Percentiles rank a stretch among this genome's conserved stretches.
These are phyloP conservation scores for Limonium bicolor DNA, from an alignment of 148 eudicot species.

Conservation along the genomic window DNA sequence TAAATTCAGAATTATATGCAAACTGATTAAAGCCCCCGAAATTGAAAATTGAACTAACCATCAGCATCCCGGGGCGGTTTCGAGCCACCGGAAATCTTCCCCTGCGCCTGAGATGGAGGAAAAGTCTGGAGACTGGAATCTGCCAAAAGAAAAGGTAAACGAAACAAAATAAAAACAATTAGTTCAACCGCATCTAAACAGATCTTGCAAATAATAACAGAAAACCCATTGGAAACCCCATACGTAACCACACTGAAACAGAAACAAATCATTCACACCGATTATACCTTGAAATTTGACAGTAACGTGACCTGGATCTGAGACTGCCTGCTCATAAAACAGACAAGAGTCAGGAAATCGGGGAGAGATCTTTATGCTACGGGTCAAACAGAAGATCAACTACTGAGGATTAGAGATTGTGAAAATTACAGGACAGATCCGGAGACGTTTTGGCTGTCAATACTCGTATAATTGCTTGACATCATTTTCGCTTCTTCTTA, in stretches of 20 bases:
- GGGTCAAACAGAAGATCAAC: background rate
- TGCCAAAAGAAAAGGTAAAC: no score
- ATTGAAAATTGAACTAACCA: slow-evolving; percentile 26
- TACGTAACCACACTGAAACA: no score
- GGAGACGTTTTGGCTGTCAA: slow-evolving; percentile 32
- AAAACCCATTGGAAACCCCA: no score
- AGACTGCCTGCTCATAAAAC: slow-evolving; percentile 36
- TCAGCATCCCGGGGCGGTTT: slow-evolving; percentile 89
- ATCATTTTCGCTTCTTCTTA: slow-evolving; percentile 26
- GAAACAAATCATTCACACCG: background rate
- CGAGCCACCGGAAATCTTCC: slow-evolving; percentile 50
- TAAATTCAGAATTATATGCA: background rate
- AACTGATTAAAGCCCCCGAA: no score
- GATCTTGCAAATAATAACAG: background rate
- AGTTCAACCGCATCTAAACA: background rate
- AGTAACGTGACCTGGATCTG: slow-evolving; percentile 44
- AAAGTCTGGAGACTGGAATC: slow-evolving; percentile 78
- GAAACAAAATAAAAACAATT: background rate
- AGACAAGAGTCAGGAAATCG: no score
- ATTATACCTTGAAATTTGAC: slow-evolving; percentile 48
- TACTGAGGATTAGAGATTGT: background rate
- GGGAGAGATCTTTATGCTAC: slow-evolving; percentile 8
- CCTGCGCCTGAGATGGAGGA: slow-evolving; percentile 60
- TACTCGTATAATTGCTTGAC: slow-evolving; percentile 29
- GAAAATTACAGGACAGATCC: slow-evolving; percentile 45